These are phyloP conservation scores for Miscanthus sacchariflorus DNA, from an alignment of 202 grass and related monocot species.

Conservation along the genomic window DNA sequence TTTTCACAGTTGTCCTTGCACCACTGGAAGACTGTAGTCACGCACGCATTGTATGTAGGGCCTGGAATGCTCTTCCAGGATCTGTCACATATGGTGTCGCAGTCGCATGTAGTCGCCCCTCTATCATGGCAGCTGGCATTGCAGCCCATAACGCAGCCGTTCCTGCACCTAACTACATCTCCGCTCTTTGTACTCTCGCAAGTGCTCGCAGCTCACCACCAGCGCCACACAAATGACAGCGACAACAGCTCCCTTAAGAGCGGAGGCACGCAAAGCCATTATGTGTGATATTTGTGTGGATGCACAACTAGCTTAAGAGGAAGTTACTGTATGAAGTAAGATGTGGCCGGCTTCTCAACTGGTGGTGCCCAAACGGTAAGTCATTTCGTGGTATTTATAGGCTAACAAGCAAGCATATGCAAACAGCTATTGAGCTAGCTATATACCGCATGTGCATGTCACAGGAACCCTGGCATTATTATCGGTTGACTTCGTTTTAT, in stretches of 20 bases:
- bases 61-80: neutral
- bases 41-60: neutral
- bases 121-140: neutral
- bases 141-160: neutral
- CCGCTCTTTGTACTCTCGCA: neutral
- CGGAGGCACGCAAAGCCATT: too few species aligned
- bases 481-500: too few species aligned
- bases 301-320: neutral
- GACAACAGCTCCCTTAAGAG: neutral
- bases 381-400: neutral
- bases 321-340: neutral
- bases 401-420: too few species aligned
- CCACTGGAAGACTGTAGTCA: neutral
- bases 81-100: neutral
- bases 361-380: neutral
- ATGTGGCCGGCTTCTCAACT: too few species aligned
- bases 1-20: neutral
- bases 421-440: too few species aligned
- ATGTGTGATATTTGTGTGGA: too few species aligned
- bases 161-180: neutral
- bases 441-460: too few species aligned
- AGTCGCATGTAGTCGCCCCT: neutral
- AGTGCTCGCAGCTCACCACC: neutral
- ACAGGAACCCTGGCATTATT: too few species aligned
- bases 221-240: neutral